These are phyloP conservation scores for Penicillium atrosanguineum DNA, from an alignment of 495 filamentous ascomycete genomes.

Conservation along the genomic window DNA sequence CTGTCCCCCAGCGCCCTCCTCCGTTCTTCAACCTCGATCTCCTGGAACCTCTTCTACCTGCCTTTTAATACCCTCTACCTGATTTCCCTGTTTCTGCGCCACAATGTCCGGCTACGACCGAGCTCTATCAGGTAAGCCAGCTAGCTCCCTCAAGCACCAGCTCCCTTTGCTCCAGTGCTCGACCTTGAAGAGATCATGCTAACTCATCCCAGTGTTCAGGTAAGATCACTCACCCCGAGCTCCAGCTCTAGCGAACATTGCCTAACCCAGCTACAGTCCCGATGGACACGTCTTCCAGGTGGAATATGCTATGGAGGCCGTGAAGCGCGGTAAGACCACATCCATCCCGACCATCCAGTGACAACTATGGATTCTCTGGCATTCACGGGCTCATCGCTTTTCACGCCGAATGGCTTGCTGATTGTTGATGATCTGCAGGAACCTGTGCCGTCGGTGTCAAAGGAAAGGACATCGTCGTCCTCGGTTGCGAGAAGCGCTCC, in stretches of 20 bases:
- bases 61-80: not conserved
- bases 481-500: conserved; percentile 97
- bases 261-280: conserved; percentile 59
- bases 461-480: conserved; percentile 87
- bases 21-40: conserved; percentile 8
- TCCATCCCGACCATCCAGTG: not conserved
- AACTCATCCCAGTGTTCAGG: conserved; percentile 31
- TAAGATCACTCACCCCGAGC: conserved; percentile 6
- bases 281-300: conserved; percentile 99
- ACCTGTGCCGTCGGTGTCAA: conserved; percentile 98
- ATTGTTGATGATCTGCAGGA: conserved; percentile 48
- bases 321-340: conserved; percentile 78
- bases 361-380: not conserved
- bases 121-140: conserved; percentile 83
- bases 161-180: conserved; percentile 19
- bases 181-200: conserved; percentile 7
- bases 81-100: conserved; percentile 10
- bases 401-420: conserved; percentile 4
- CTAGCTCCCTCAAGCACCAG: conserved; percentile 25
- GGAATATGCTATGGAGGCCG: conserved; percentile 97
- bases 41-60: not conserved
- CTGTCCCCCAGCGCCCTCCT: conserved; percentile 12
- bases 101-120: conserved; percentile 92
- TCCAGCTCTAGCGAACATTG: conserved; percentile 17
- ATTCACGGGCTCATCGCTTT: not conserved